A percentile compares a stretch with the other conserved stretches of the same genome.
phyloP scores from a whole-genome alignment of 148 eudicot genomes.

The Chenopodium quinoa region DNA sequence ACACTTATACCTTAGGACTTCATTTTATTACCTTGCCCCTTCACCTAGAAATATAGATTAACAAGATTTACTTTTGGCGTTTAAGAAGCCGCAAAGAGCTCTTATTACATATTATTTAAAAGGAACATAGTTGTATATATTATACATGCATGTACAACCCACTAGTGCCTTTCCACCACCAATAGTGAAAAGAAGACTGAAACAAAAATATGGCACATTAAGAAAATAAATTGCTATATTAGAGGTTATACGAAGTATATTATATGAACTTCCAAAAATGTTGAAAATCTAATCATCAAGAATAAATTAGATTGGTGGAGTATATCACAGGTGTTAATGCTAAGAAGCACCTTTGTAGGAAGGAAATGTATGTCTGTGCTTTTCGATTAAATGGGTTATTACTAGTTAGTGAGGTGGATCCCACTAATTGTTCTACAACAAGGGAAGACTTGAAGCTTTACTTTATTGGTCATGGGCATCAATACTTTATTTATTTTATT shows the following conservation, averaged over 20 bases:
- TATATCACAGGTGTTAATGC: neutral
- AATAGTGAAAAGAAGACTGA: neutral
- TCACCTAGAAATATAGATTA: too few species aligned
- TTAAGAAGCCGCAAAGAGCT: neutral
- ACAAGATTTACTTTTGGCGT: neutral
- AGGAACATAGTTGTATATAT: too few species aligned
- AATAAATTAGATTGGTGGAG: neutral
- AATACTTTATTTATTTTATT: too few species aligned
- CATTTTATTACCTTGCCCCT: too few species aligned
- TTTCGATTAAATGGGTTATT: too few species aligned
- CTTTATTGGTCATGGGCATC: neutral
- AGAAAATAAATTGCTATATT: too few species aligned
- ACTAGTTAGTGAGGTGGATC: neutral
- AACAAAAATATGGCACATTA: neutral
- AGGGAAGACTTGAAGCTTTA: neutral
- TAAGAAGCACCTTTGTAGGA: neutral
- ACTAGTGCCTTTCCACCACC: neutral
- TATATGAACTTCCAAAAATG: too few species aligned
- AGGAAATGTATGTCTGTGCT: neutral
- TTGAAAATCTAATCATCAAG: neutral
- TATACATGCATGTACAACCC: neutral
- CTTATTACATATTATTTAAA: too few species aligned
- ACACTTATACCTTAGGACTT: too few species aligned
- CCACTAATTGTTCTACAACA: neutral
- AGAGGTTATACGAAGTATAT: too few species aligned